Conservation (phyloP, 495 filamentous ascomycete species). For the Podospora tetraspora region DNA sequence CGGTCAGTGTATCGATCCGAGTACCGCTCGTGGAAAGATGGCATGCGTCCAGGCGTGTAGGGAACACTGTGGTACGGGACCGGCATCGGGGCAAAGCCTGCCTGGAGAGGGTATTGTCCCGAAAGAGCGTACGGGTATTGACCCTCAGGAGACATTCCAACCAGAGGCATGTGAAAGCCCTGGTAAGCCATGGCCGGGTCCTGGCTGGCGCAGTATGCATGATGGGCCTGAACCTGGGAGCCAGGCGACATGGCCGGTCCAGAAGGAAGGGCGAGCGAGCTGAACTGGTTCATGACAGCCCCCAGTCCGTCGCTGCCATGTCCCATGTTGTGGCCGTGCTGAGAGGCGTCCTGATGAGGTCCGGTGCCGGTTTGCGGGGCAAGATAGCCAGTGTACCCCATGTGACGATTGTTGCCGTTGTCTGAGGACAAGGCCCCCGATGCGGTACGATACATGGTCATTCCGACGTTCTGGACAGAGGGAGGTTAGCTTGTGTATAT, state of each 20-base stretch:
- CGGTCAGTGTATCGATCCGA: constrained; percentile 1
- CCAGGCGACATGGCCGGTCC: constrained; percentile 19
- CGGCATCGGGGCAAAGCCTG: constrained; percentile 28
- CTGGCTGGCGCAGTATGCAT: constrained; percentile 28
- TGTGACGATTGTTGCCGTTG: constrained; percentile 25
- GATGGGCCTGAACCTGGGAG: constrained; percentile 24
- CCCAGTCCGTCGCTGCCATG: constrained; percentile 25
- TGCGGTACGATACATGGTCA: constrained; percentile 26
- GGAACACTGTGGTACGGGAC: constrained; percentile 38
- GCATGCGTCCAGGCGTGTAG: constrained; percentile 44
- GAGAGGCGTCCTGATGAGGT: constrained; percentile 22
- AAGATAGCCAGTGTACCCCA: constrained; percentile 22
- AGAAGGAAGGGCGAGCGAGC: constrained; percentile 31
- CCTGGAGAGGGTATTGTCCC: constrained; percentile 34
- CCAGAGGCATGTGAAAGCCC: constrained; percentile 27
- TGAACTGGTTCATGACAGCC: constrained; percentile 38
- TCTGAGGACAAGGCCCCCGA: constrained; percentile 23
- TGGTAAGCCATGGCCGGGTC: constrained; percentile 33
- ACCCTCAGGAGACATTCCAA: constrained; percentile 28
- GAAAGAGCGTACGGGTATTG: constrained; percentile 26
- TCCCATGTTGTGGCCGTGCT: constrained; percentile 27
- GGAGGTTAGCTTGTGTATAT: not conserved
- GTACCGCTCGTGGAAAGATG: constrained; percentile 34
- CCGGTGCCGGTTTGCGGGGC: constrained; percentile 17
- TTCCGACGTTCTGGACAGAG: constrained; percentile 6